These are phyloP conservation scores for Podospora conica DNA, from an alignment of 495 filamentous ascomycete species.

Conservation along the genomic window DNA sequence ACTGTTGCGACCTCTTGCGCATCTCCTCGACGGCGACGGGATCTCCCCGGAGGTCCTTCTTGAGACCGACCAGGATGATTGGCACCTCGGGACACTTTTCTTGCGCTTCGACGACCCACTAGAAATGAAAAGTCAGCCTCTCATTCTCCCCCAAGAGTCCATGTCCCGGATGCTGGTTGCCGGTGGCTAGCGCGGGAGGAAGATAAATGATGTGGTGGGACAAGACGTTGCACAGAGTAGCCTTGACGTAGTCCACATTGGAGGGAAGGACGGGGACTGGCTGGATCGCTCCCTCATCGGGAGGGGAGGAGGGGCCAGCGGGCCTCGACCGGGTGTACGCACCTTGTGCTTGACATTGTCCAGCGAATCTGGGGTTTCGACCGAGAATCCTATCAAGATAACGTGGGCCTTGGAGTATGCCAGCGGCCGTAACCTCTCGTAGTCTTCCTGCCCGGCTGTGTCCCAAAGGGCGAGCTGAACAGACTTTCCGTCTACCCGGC, in stretches of 20 bases:
- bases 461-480: conserved; percentile 98
- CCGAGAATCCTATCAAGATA: conserved; percentile 89
- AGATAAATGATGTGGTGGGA: conserved; percentile 8
- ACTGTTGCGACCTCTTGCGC: conserved; percentile 86
- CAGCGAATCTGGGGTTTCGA: conserved; percentile 92
- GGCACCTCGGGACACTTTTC: conserved; percentile 90
- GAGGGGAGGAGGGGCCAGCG: background rate
- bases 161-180: background rate
- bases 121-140: background rate
- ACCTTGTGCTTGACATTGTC: conserved; percentile 99
- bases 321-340: conserved; percentile 23
- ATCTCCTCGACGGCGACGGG: conserved; percentile 93
- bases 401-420: conserved; percentile 98
- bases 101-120: conserved; percentile 97
- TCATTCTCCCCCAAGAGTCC: background rate
- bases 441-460: conserved; percentile 99
- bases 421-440: conserved; percentile 87
- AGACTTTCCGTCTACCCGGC: conserved; percentile 93
- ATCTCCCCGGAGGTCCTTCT: conserved; percentile 96
- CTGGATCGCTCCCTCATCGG: background rate
- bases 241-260: conserved; percentile 4
- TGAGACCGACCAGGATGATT: conserved; percentile 93
- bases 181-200: background rate
- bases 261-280: background rate
- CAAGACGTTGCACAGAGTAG: conserved; percentile 1